Conservation (phyloP, 768 basidiomycete genomes). For the Paxillus involutus region DNA sequence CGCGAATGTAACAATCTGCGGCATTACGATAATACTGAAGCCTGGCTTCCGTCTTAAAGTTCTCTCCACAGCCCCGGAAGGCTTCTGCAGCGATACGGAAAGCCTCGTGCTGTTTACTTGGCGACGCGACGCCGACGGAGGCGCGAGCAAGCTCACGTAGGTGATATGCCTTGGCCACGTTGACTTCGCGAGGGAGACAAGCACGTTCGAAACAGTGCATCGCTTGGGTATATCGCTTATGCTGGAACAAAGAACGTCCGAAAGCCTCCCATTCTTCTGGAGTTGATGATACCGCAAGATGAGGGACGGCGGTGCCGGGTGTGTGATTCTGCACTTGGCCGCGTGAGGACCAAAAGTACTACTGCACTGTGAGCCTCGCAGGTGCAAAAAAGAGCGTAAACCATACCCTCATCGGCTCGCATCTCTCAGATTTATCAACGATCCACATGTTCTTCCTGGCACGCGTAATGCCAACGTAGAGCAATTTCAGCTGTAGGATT, state of each 20-base stretch:
- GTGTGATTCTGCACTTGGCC: conserved; percentile 48
- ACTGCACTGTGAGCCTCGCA: neutral
- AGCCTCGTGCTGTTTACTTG: conserved; percentile 30
- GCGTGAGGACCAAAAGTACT: conserved; percentile 54
- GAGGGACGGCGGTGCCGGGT: conserved; percentile 49
- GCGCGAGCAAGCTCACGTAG: conserved; percentile 51
- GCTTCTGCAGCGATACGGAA: conserved; percentile 48
- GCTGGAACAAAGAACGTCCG: conserved; percentile 39
- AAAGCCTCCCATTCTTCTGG: conserved; percentile 45
- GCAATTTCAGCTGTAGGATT: conserved; percentile 51
- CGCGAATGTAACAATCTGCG: conserved; percentile 47
- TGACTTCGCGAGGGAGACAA: conserved; percentile 38
- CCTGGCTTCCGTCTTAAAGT: conserved; percentile 22
- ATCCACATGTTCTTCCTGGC: conserved; percentile 73
- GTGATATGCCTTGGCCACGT: conserved; percentile 51
- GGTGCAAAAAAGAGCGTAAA: conserved; percentile 7
- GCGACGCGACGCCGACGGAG: conserved; percentile 24
- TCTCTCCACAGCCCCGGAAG: conserved; percentile 45
- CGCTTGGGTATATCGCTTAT: conserved; percentile 47
- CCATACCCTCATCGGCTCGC: conserved; percentile 55
- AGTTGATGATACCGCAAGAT: conserved; percentile 54
- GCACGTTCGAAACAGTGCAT: conserved; percentile 56
- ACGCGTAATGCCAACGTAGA: conserved; percentile 72
- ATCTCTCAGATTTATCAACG: conserved; percentile 57
- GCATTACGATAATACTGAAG: conserved; percentile 42